Evolutionary conservation across 129 eudicot genomes (phyloP).

Genomic region (Mikania micrantha): DNA sequence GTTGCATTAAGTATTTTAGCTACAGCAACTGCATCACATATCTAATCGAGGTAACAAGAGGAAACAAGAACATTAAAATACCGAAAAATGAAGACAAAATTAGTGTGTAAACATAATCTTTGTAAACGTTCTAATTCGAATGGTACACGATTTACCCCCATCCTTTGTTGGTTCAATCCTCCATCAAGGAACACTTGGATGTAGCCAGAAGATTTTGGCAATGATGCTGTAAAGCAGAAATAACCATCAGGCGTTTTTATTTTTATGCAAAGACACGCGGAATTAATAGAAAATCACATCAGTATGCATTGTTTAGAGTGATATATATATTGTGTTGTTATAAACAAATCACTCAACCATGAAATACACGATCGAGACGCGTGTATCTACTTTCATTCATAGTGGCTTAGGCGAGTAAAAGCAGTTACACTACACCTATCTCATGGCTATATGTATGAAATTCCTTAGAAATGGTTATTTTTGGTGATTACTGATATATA

Average conservation of each 20-base stretch:
- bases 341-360: neutral
- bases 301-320: neutral
- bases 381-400: neutral
- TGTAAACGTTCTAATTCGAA: neutral
- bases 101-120: neutral
- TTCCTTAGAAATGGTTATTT: no score
- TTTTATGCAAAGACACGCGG: neutral
- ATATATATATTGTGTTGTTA: neutral
- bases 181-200: conserved; percentile 97
- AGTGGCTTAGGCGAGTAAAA: no score
- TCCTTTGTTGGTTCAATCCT: conserved; percentile 94
- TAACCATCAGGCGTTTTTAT: conserved; percentile 16
- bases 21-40: conserved; percentile 97
- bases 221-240: conserved; percentile 28
- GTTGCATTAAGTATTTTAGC: conserved; percentile 92
- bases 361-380: neutral
- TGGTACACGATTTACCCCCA: conserved; percentile 68
- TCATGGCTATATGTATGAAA: neutral
- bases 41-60: conserved; percentile 36
- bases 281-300: neutral
- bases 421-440: no score
- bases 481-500: no score
- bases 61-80: neutral
- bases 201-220: conserved; percentile 75
- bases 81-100: neutral